A percentile compares a stretch with the other conserved stretches of the same genome.
Evolutionary conservation across 805 yeast species (phyloP).

Genomic region (Cyberlindnera misumaiensis): DNA sequence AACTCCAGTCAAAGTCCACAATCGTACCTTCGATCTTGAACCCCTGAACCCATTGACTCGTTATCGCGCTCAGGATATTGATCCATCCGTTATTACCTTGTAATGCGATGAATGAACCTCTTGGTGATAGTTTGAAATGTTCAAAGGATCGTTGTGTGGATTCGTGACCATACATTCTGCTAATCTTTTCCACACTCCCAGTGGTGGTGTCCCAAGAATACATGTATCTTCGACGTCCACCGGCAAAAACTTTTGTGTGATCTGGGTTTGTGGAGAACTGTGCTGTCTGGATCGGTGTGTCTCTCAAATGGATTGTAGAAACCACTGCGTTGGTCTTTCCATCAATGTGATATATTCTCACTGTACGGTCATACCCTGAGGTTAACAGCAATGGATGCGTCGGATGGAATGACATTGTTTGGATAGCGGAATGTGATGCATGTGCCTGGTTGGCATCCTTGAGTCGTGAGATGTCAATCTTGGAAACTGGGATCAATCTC

Average conservation of each 20-base stretch:
- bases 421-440: constrained; percentile 74
- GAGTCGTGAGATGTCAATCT: constrained; percentile 70
- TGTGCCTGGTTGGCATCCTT: constrained; percentile 78
- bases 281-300: constrained; percentile 77
- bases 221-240: constrained; percentile 89
- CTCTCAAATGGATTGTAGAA: constrained; percentile 71
- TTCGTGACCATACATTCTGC: constrained; percentile 90
- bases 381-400: constrained; percentile 76
- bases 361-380: constrained; percentile 87
- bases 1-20: constrained; percentile 70
- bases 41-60: constrained; percentile 84
- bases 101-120: constrained; percentile 65
- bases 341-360: constrained; percentile 84
- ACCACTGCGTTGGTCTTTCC: constrained; percentile 79
- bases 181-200: constrained; percentile 74
- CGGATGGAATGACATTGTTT: constrained; percentile 79
- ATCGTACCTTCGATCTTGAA: constrained; percentile 85
- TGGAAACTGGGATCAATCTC: constrained; percentile 60
- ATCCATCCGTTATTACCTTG: constrained; percentile 90
- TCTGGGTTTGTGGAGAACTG: constrained; percentile 46
- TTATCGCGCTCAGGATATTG: constrained; percentile 64
- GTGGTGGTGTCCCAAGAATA: constrained; percentile 82
- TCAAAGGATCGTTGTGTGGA: constrained; percentile 81
- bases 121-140: constrained; percentile 67
- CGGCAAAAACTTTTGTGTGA: constrained; percentile 60